Evolutionary conservation across 1,284 basidiomycete genomes (phyloP).

Genomic region (Puccinia horiana): DNA sequence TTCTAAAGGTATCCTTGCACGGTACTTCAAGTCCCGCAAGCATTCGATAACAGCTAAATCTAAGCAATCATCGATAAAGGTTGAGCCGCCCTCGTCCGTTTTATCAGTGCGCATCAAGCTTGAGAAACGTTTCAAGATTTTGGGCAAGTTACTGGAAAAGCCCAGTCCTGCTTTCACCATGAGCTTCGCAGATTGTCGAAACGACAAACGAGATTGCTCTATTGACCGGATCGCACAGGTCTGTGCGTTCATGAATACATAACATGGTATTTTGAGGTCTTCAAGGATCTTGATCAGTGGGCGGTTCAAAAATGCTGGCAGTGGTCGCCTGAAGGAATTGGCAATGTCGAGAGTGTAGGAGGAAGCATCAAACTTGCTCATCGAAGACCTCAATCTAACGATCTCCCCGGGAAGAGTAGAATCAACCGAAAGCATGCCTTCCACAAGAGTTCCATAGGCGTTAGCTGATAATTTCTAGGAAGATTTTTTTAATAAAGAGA

Average conservation of each 20-base stretch:
- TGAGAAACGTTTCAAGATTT: conserved; percentile 64
- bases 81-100: conserved; percentile 52
- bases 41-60: conserved; percentile 67
- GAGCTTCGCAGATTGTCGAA: conserved; percentile 62
- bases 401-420: conserved; percentile 61
- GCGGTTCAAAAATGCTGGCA: conserved; percentile 59
- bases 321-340: conserved; percentile 65
- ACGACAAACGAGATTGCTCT: conserved; percentile 66
- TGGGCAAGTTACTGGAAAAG: conserved; percentile 62
- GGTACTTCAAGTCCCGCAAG: conserved; percentile 68
- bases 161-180: conserved; percentile 66
- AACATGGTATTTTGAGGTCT: conserved; percentile 64
- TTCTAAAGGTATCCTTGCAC: conserved; percentile 70
- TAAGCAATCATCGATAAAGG: conserved; percentile 64
- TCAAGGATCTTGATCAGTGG: conserved; percentile 72
- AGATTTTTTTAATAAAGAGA: not conserved
- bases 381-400: conserved; percentile 71
- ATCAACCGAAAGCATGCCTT: conserved; percentile 74
- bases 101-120: conserved; percentile 63
- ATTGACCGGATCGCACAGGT: conserved; percentile 64
- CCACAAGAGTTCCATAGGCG: conserved; percentile 56
- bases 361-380: conserved; percentile 71
- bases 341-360: conserved; percentile 72
- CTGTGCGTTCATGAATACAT: conserved; percentile 67
- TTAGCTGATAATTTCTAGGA: not conserved